Percentiles rank a stretch among this genome's conserved stretches.
Conservation (phyloP, 306 rosid genomes). For the Ormosia semicastrata region DNA sequence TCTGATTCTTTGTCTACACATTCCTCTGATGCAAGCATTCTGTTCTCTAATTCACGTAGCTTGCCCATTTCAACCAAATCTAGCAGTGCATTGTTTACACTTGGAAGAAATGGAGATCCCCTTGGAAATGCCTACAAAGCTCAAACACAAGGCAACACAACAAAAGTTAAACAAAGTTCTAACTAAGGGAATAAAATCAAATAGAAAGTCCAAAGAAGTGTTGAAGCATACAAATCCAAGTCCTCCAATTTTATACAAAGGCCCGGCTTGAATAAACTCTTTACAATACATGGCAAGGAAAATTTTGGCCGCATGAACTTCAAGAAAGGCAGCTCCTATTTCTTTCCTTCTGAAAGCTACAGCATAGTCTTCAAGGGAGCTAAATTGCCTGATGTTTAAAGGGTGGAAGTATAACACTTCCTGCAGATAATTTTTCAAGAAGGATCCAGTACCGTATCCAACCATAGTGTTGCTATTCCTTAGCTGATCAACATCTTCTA, state of each 20-base stretch:
- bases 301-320: slow-evolving; percentile 39
- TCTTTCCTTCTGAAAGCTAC: slow-evolving; percentile 38
- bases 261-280: slow-evolving; percentile 39
- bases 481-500: slow-evolving; percentile 31
- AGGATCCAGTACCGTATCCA: slow-evolving; percentile 45
- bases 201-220: not conserved
- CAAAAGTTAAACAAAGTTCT: not conserved
- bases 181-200: not conserved
- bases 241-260: slow-evolving; percentile 48
- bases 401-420: slow-evolving; percentile 15
- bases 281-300: slow-evolving; percentile 46
- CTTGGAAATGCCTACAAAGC: slow-evolving; percentile 39
- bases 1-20: slow-evolving; percentile 21
- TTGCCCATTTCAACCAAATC: slow-evolving; percentile 33
- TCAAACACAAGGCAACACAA: slow-evolving; percentile 5
- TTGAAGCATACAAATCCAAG: slow-evolving; percentile 37
- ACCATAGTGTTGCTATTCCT: slow-evolving; percentile 23
- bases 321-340: slow-evolving; percentile 49
- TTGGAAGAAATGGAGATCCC: slow-evolving; percentile 34
- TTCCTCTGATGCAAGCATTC: slow-evolving; percentile 37
- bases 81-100: slow-evolving; percentile 37
- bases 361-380: slow-evolving; percentile 28
- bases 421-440: slow-evolving; percentile 23
- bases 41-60: slow-evolving; percentile 28
- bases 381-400: slow-evolving; percentile 21